Conservation (phyloP, 2,329 filamentous ascomycete species). For the Ascochyta lentis region DNA sequence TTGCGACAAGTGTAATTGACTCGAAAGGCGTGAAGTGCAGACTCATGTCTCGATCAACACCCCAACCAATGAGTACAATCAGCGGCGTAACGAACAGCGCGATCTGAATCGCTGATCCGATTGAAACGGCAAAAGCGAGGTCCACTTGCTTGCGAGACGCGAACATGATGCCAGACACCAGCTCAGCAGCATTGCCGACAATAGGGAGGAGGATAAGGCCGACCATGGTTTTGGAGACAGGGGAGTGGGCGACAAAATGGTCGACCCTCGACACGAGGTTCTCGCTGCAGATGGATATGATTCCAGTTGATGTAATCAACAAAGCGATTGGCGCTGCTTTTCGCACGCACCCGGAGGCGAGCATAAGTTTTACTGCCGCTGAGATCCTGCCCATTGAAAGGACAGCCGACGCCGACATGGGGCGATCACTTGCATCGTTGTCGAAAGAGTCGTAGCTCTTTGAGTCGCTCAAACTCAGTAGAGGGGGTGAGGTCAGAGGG, state of each 20-base stretch:
- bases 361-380: not conserved
- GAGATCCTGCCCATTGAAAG: not conserved
- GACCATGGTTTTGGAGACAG: constrained; percentile 63
- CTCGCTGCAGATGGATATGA: constrained; percentile 75
- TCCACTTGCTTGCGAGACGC: constrained; percentile 68
- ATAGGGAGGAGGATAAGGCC: constrained; percentile 67
- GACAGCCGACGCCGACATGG: not conserved
- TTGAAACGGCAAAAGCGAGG: constrained; percentile 64
- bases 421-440: not conserved
- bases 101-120: constrained; percentile 67
- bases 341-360: not conserved
- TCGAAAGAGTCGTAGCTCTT: constrained; percentile 9
- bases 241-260: constrained; percentile 53
- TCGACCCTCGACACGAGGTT: constrained; percentile 65
- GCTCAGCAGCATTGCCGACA: constrained; percentile 67
- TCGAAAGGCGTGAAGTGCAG: constrained; percentile 85
- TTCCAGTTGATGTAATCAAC: constrained; percentile 70
- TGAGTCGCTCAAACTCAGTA: constrained; percentile 1
- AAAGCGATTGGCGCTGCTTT: constrained; percentile 8
- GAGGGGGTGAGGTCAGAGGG: not conserved
- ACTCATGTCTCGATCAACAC: constrained; percentile 66
- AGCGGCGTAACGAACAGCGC: constrained; percentile 64
- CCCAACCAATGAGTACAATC: constrained; percentile 65
- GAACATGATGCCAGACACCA: constrained; percentile 63
- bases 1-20: constrained; percentile 61